A percentile compares a stretch with the other conserved stretches of the same genome.
Evolutionary conservation across 352 stramenopile genomes (phyloP).

Genomic region (Globisporangium nodosum): DNA sequence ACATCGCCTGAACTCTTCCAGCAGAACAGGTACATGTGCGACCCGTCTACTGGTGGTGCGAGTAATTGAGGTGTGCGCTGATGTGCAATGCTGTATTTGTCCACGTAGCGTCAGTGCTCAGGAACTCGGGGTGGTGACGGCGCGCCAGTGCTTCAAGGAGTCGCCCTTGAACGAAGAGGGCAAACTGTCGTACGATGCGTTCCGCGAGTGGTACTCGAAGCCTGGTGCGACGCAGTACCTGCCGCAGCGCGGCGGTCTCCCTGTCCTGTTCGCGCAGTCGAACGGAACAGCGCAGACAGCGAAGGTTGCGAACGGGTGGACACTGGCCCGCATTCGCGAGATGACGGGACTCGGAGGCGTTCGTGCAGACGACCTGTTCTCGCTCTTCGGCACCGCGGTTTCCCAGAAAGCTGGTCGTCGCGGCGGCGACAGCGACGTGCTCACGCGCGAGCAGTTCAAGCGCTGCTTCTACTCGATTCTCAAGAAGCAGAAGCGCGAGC

Average conservation of each 20-base stretch:
- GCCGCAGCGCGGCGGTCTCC: background rate
- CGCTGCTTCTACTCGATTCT: constrained; percentile 60
- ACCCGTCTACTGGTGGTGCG: background rate
- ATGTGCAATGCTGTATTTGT: background rate
- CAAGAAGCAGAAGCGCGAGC: constrained; percentile 46
- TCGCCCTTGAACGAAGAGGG: constrained; percentile 54
- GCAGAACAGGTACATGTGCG: constrained; percentile 43
- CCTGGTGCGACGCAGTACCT: constrained; percentile 43
- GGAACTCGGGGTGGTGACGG: constrained; percentile 62
- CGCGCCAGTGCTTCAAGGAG: constrained; percentile 71
- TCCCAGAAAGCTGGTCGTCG: constrained; percentile 1
- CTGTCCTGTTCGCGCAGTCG: constrained; percentile 6
- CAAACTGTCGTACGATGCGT: constrained; percentile 69
- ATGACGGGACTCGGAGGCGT: constrained; percentile 46
- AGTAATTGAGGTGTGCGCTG: background rate
- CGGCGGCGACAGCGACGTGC: constrained; percentile 7
- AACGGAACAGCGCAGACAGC: constrained; percentile 1
- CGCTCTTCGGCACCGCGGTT: constrained; percentile 38
- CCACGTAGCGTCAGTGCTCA: constrained; percentile 43
- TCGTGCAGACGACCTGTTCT: constrained; percentile 54
- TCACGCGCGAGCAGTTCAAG: constrained; percentile 69
- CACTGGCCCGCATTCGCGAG: constrained; percentile 34
- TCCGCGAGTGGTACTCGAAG: constrained; percentile 75
- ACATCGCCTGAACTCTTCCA: constrained; percentile 66
- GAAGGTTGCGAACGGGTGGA: background rate